Conservation (phyloP, 2,329 filamentous ascomycete genomes). For the Macrophomina phaseolina region DNA sequence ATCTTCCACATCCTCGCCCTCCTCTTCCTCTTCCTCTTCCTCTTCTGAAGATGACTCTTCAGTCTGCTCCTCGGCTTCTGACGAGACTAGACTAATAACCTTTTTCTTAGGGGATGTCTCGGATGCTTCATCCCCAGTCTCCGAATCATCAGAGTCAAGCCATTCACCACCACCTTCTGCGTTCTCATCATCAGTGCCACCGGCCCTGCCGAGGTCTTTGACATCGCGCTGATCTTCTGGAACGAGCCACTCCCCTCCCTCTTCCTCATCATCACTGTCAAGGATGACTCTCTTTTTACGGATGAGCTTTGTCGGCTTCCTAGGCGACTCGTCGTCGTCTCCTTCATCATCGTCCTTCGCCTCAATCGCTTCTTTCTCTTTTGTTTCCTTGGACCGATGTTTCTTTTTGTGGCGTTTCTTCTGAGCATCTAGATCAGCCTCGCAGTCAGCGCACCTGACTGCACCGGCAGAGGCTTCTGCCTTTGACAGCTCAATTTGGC, state of each 20-base stretch:
- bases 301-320: constrained; percentile 16
- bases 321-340: constrained; percentile 39
- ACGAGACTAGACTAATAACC: constrained; percentile 59
- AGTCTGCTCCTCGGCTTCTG: constrained; percentile 46
- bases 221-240: constrained; percentile 67
- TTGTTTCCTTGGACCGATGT: constrained; percentile 50
- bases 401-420: constrained; percentile 48
- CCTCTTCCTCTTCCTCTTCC: constrained; percentile 38
- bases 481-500: constrained; percentile 69
- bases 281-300: constrained; percentile 51
- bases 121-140: constrained; percentile 57
- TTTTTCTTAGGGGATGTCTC: constrained; percentile 48
- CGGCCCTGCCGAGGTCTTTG: constrained; percentile 73
- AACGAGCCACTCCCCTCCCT: constrained; percentile 80
- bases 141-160: constrained; percentile 72
- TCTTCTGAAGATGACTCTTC: constrained; percentile 32
- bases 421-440: constrained; percentile 70
- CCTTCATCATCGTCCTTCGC: constrained; percentile 47
- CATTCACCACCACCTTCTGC: constrained; percentile 86
- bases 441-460: constrained; percentile 74
- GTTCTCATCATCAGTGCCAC: constrained; percentile 86
- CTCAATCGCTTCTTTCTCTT: constrained; percentile 47
- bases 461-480: constrained; percentile 60
- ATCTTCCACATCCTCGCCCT: constrained; percentile 40
- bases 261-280: constrained; percentile 71